phyloP scores from a whole-genome alignment of 805 yeast genomes.

The Kodamaea lidongshanica region DNA sequence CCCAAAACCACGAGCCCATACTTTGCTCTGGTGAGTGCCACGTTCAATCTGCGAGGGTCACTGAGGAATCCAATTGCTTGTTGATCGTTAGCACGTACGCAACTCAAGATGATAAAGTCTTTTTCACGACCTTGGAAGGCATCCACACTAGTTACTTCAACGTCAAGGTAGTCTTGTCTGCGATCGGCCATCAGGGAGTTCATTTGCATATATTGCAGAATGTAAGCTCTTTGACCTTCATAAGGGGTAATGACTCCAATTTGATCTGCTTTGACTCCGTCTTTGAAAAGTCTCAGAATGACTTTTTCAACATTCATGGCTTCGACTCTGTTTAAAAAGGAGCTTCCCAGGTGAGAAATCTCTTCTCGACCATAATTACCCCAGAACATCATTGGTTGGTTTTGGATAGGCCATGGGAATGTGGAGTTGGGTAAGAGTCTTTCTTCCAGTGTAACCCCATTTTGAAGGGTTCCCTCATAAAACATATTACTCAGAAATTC shows the following conservation, averaged over 20 bases:
- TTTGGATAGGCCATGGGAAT: constrained; percentile 89
- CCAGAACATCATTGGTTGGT: constrained; percentile 95
- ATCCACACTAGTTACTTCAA: constrained; percentile 81
- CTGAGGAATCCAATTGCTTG: constrained; percentile 38
- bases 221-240: constrained; percentile 85
- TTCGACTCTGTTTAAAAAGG: constrained; percentile 79
- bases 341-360: constrained; percentile 72
- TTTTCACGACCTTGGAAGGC: constrained; percentile 55
- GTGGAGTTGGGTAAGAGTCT: constrained; percentile 47
- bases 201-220: constrained; percentile 70
- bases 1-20: constrained; percentile 58
- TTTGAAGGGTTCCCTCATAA: constrained; percentile 86
- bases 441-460: constrained; percentile 79
- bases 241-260: constrained; percentile 94
- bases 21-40: constrained; percentile 40
- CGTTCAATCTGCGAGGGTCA: constrained; percentile 41
- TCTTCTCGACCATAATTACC: constrained; percentile 85
- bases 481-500: constrained; percentile 89
- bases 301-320: constrained; percentile 83
- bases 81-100: constrained; percentile 40
- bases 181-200: constrained; percentile 55
- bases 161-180: constrained; percentile 56
- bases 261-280: constrained; percentile 72
- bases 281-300: constrained; percentile 63
- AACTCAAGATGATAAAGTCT: constrained; percentile 37